Base-by-base conservation (phyloP, 805 yeast species). In the Debaryomyces castellii region DNA sequence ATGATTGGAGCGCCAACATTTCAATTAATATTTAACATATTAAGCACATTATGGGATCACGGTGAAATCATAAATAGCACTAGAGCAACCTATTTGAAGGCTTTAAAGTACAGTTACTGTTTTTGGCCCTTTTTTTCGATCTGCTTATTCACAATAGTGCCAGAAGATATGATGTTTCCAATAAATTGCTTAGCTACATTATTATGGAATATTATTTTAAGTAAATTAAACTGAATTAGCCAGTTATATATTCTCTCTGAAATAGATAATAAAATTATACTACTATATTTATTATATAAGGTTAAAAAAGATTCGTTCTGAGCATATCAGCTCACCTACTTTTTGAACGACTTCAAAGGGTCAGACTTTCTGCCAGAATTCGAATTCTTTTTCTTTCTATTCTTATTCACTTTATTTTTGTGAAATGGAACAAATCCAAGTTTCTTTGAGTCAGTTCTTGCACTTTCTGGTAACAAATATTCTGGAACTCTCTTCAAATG, bases 401-500 rank as follows among this genome's bases (percentile, higher is more conserved):
- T 71, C 58, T 78, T 78, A 38, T 61, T 59, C 20, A 74, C 76
- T 54, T 66, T 78, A 59, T 65, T 60, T 53, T 81, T 82, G 52
- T 76, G 80, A 69, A 86, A 86, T 14, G 95, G 92, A 33, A 86
- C 83, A 57, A 86, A 87, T 3, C 89, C 89, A 45, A 85, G 63
- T 49, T 78, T 78, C 27, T 75, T 70, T 46, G 74, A 76, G 28
- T 71, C 69, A 30, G 71, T 63, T 61, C 91, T 77, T 2, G 87
- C 89, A 52, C 81, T 78, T 55, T 83, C 87, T 5, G 98, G 98
- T 51, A 94, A 71, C 54, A 94, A 73, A 59, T 94, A 94, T 38
- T 88, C 90, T 1, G 99, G 99, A 24, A 94, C 92, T 63, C 96
- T 80, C 63, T 89, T 91, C 70, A 94, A 75, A 60, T 94, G 96